Conservation (phyloP, 2,329 filamentous ascomycete genomes). For the Seiridium unicorne region DNA sequence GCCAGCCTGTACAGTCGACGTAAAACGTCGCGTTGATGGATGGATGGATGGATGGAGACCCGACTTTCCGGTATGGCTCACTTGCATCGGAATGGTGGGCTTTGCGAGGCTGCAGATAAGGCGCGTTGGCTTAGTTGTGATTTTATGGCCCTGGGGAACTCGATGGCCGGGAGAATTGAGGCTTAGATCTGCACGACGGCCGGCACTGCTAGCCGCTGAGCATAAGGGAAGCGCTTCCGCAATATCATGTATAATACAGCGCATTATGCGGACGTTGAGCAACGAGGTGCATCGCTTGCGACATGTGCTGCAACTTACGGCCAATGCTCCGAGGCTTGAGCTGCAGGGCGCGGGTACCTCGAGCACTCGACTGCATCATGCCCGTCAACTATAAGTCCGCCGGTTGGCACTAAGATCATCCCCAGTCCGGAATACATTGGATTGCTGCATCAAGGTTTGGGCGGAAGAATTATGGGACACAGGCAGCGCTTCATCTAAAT, state of each 20-base stretch:
- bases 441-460: too few species aligned
- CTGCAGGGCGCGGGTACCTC: not conserved
- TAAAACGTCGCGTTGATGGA: too few species aligned
- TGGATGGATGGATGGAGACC: not conserved
- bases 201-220: conserved; percentile 3
- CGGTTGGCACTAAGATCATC: not conserved
- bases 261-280: conserved; percentile 1
- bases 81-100: not conserved
- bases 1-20: too few species aligned
- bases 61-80: not conserved
- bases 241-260: conserved; percentile 6
- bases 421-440: not conserved
- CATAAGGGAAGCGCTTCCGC: not conserved
- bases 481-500: not conserved
- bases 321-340: conserved; percentile 4
- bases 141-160: not conserved
- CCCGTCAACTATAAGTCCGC: not conserved
- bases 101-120: not conserved
- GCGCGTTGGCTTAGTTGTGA: not conserved
- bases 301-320: not conserved
- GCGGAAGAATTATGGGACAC: not conserved
- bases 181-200: not conserved
- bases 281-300: conserved; percentile 2
- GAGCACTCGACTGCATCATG: not conserved
- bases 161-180: not conserved